A percentile compares a stretch with the other conserved stretches of the same genome.
phyloP scores from a whole-genome alignment of 2,329 filamentous ascomycete genomes.

The Aspergillus novofumigatus region DNA sequence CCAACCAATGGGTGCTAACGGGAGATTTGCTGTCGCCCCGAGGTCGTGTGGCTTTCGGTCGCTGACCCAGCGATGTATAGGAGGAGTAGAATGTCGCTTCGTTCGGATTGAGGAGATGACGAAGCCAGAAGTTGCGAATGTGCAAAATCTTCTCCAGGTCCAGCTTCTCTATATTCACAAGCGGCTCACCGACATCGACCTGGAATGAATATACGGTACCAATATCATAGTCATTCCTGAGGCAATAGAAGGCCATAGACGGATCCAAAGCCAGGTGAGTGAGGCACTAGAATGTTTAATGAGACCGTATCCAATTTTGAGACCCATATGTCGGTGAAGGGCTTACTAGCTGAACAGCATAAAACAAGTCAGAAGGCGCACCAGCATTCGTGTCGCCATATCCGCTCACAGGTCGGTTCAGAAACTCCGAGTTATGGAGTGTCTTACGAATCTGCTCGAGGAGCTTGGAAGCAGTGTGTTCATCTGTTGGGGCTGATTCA shows the following conservation, averaged over 20 bases:
- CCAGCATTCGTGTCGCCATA: conserved; percentile 4
- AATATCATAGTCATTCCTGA: conserved; percentile 31
- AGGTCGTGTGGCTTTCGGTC: conserved; percentile 17
- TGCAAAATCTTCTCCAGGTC: conserved; percentile 32
- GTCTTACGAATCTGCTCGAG: conserved; percentile 16
- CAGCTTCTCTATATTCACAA: conserved; percentile 17
- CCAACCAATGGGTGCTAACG: conserved; percentile 26
- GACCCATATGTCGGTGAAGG: not conserved
- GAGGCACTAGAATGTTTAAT: conserved; percentile 19
- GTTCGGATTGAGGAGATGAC: conserved; percentile 30
- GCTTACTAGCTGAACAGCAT: conserved; percentile 29
- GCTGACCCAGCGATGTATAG: conserved; percentile 18
- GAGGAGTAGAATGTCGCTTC: conserved; percentile 25
- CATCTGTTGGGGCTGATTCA: not conserved
- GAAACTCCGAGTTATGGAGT: conserved; percentile 17
- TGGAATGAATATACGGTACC: conserved; percentile 24
- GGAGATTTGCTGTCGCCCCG: conserved; percentile 2
- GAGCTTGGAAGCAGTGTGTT: conserved; percentile 18
- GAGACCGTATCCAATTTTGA: not conserved
- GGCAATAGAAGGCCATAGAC: conserved; percentile 17
- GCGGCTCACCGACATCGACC: not conserved
- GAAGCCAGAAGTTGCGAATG: conserved; percentile 42
- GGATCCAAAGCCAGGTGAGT: conserved; percentile 33
- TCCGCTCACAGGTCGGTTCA: conserved; percentile 20
- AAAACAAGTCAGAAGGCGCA: conserved; percentile 21